Evolutionary conservation across 2,329 filamentous ascomycete species (phyloP), one percentile per base, ranked within the genome.

Genomic region (Clarireedia sp.): DNA sequence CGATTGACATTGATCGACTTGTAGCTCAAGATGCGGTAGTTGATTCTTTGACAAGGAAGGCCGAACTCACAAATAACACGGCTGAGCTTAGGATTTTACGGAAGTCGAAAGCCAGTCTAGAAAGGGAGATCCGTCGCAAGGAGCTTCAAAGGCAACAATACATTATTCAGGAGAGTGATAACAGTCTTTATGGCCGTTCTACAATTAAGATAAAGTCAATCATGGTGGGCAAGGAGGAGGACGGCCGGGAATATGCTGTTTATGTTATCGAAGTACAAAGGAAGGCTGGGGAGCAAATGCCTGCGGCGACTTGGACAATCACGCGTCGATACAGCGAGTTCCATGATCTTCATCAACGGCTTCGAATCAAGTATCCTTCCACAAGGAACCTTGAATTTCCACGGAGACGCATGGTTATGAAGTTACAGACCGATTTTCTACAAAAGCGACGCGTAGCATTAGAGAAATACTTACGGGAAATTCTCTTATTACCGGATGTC

Each of bases 101-200:
- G 54, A 99, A 99, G 70, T 96, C 90, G 0, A 96, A 94, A 70
- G 86, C 90, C 33, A 99, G 94, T 70, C 74, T 99, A 56, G 88
- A 95, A 66, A 81, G 94, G 62, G 94, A 99, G 70, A 90, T 97
- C 54, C 82, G 90, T 55, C 84, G 91, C 36, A 99, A 97, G 69
- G 92, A 97, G 71, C 80, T 99, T 66, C 94, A 99, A 69, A 82
- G 91, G 51, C 94, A 96, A 70, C 95, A 99, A 69, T 99, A 99
- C 64, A 89, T 95, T 46, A 84, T 97, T 7, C 94, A 99, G 71
- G 94, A 99, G 71, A 96, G 90, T 67, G 95, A 99, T 69, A 99
- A 96, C 70, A 96, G 90, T 69, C 77, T 99, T 23, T 97, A 95
- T 66, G 94, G 94, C 2, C 87, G 92, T 17, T 92, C 94, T 2